Base-by-base conservation (phyloP, 1,139 yeast genomes). In the Geotrichum citri-aurantii region DNA sequence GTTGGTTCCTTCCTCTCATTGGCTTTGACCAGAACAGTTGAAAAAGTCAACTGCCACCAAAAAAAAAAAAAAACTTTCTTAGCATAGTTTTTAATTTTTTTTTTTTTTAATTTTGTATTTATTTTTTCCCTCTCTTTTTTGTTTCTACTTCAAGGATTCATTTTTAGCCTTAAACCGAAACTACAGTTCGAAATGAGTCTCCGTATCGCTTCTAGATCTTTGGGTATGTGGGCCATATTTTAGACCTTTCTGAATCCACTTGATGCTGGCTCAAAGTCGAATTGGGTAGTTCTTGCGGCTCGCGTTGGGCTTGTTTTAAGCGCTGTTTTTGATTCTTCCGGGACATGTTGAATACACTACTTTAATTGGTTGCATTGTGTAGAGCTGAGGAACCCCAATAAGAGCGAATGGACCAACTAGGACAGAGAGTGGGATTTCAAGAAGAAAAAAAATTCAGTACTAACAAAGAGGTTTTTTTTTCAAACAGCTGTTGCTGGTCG, bases 151-250 rank as follows among this genome's bases (percentile, higher is more conserved):
- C 42, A 37, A 37, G 42, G 42, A 37, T 37, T 37, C 42, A 37
- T 37, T 37, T n/a, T 37, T 37, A 37, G 19, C 42, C 42, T 37
- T 37, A 14, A 37, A 37, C 42, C 42, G 42, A 37, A 37, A 37
- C 42, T 37, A 37, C 42, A 14, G 17, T 37, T 12, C 6, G n/a
- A 37, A 58, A 67, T 67, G 69, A 67, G 69, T 65, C 68, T 67
- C 59, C 69, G 70, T 56, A 61, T 66, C 56, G 69, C 68, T 53
- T 58, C 69, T 54, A 64, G 67, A 59, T 55, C 64, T 59, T 59
- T 66, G 65, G 68, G 67, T 66, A 62, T 49, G 68, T 63, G 12
- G 48, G n/a, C 14, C 3, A n/a, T 11, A 19, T 23, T 19, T 23
- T 19, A 14, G n/a, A n/a, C 14, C 14, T 23, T 6, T 44, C 11